Percentiles rank a stretch among this genome's conserved stretches.
Evolutionary conservation across 192 early-diverging fungal genomes (phyloP).

Genomic region (Obelidium mucronatum): DNA sequence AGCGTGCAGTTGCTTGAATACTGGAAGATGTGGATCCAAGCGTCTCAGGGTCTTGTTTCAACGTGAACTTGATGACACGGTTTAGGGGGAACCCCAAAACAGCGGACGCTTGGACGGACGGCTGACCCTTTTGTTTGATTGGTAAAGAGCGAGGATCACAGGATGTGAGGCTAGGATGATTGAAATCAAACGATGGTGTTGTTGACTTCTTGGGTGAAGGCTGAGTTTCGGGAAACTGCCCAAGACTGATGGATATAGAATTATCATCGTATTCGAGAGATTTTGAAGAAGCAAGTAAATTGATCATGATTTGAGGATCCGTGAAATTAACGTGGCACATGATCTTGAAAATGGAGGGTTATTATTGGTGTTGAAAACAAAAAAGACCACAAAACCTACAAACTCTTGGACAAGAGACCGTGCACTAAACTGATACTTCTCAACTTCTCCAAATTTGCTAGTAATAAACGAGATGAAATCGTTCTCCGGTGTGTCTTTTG

Average conservation of each 20-base stretch:
- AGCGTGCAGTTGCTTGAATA: neutral
- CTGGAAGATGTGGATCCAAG: conserved; percentile 2
- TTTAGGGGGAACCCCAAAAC: conserved; percentile 16
- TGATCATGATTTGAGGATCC: conserved; percentile 5
- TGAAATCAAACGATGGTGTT: conserved; percentile 8
- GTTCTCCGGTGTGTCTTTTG: neutral
- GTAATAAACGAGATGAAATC: neutral
- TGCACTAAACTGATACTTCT: neutral
- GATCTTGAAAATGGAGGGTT: neutral
- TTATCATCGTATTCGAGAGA: conserved; percentile 1
- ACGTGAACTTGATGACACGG: neutral
- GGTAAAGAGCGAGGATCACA: neutral
- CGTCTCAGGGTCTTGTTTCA: neutral
- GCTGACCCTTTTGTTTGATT: conserved; percentile 13
- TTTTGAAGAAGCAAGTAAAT: conserved; percentile 1
- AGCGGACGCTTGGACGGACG: neutral
- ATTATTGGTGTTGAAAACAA: neutral
- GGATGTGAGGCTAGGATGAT: conserved; percentile 3
- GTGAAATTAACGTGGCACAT: conserved; percentile 10
- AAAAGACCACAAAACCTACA: neutral
- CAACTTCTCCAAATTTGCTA: neutral
- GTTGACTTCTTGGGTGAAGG: neutral
- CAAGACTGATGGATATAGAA: neutral
- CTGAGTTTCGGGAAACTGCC: neutral
- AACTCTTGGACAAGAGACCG: neutral